Base-by-base conservation (phyloP, 495 filamentous ascomycete genomes). In the Mycothermus thermophilus region DNA sequence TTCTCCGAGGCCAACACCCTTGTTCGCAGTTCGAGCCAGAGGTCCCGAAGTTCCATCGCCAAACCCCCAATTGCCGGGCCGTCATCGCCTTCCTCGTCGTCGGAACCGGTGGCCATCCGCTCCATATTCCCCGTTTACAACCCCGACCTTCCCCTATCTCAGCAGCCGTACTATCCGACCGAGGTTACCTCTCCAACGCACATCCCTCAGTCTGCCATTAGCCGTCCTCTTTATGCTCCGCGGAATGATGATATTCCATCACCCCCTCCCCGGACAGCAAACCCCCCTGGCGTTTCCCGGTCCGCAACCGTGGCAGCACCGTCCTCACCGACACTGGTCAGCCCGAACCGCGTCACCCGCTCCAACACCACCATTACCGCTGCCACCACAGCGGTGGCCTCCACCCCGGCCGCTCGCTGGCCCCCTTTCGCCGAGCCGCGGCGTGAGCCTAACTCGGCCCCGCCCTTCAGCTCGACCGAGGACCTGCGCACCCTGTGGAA, bases 61-160 rank as follows among this genome's bases (percentile, higher is more conserved):
- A 66, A 65, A 42, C 59, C 54, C n/a, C 58, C 61, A 26, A 50
- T 54, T 17, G 53, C 54, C 32, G 43, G 38, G 13, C 26, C 31
- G 7, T 40, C 41, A 43, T 55, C 37, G 31, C 49, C 51, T 35
- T 58, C 35, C 47, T 32, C 43, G 1, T 38, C 17, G 3, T 30
- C 37, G n/a, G 31, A 40, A 20, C 52, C 43, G 50, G 63, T 26
- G 50, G 52, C 32, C 49, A 63, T 47, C 34, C 62, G 61, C 33
- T 70, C 58, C 10, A 90, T 90, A 40, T 90, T 93, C 51, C 84
- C 84, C 10, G 71, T 64, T n/a, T 87, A 84, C 48, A 74, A 93
- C 51, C 74, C 75, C 8, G 69, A 69, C n/a, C 31, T 80, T 7
- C 69, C 79, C 7, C 64, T 83, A 16, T 66, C 68, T 38, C 71